Evolutionary conservation across 805 yeast species (phyloP).

Genomic region (Candida alai): DNA sequence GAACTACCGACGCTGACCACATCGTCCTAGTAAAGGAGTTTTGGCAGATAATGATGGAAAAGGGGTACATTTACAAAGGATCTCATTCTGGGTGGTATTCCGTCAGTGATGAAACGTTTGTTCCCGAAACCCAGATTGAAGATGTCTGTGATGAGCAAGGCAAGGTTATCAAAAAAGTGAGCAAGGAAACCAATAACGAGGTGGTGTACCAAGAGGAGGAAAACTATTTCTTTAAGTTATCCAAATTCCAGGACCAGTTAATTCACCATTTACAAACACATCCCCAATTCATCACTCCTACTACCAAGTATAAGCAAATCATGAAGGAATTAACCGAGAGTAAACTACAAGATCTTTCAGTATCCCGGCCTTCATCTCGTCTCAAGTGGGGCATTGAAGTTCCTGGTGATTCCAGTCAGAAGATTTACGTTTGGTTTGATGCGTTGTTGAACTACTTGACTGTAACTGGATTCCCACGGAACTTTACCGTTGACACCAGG

Average conservation of each 20-base stretch:
- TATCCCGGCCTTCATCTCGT: constrained; percentile 78
- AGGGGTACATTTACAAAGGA: constrained; percentile 76
- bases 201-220: constrained; percentile 75
- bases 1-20: constrained; percentile 90
- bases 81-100: constrained; percentile 93
- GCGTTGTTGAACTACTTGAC: constrained; percentile 86
- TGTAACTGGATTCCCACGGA: constrained; percentile 50
- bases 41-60: constrained; percentile 60
- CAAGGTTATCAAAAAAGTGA: constrained; percentile 31
- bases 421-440: constrained; percentile 95
- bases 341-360: constrained; percentile 65
- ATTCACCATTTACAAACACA: constrained; percentile 45
- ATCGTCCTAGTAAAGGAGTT: constrained; percentile 55
- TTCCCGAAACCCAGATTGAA: constrained; percentile 74
- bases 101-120: constrained; percentile 89
- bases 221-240: constrained; percentile 80
- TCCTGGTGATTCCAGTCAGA: constrained; percentile 74
- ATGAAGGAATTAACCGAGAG: constrained; percentile 51
- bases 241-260: constrained; percentile 54
- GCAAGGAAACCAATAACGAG: constrained; percentile 70
- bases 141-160: constrained; percentile 23
- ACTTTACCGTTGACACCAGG: constrained; percentile 10
- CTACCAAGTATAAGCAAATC: constrained; percentile 49
- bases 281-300: constrained; percentile 66
- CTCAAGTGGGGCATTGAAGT: constrained; percentile 88